Evolutionary conservation across 306 rosid genomes (phyloP).

Genomic region (Gastrolobium villosum): DNA sequence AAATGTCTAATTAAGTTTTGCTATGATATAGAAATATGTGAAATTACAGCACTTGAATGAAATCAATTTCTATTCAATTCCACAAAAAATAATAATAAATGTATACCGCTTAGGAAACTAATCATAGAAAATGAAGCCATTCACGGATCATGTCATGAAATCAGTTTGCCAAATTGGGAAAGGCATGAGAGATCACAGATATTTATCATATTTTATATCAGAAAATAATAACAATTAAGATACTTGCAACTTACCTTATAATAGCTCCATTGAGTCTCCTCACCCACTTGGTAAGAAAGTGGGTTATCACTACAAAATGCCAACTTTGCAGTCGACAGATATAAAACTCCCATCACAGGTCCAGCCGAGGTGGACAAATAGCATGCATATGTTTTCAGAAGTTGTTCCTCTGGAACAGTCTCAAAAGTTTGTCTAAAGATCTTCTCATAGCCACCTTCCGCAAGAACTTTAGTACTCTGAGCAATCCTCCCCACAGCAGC

Average conservation of each 20-base stretch:
- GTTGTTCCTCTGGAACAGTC: slow-evolving; percentile 87
- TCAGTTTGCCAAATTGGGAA: not conserved
- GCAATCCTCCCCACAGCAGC: slow-evolving; percentile 98
- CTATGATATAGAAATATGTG: not conserved
- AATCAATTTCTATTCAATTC: slow-evolving; percentile 8
- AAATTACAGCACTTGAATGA: not conserved
- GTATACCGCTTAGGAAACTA: not conserved
- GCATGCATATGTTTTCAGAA: slow-evolving; percentile 87
- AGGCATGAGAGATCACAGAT: slow-evolving; percentile 11
- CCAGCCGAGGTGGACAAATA: slow-evolving; percentile 98
- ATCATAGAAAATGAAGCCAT: slow-evolving; percentile 7
- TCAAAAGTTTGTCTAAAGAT: slow-evolving; percentile 84
- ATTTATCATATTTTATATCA: not conserved
- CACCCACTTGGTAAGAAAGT: slow-evolving; percentile 81
- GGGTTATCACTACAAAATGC: slow-evolving; percentile 95
- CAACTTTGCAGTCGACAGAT: slow-evolving; percentile 86
- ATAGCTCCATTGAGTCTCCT: slow-evolving; percentile 84
- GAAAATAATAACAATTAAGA: slow-evolving; percentile 21
- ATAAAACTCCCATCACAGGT: slow-evolving; percentile 91
- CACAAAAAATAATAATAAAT: not conserved
- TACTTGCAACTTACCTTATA: slow-evolving; percentile 70
- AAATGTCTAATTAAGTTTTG: slow-evolving; percentile 10
- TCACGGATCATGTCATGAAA: slow-evolving; percentile 18
- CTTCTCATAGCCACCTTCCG: slow-evolving; percentile 99
- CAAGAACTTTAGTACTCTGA: slow-evolving; percentile 93